Conservation (phyloP, 345 rosid species). For the Salix brachista region DNA sequence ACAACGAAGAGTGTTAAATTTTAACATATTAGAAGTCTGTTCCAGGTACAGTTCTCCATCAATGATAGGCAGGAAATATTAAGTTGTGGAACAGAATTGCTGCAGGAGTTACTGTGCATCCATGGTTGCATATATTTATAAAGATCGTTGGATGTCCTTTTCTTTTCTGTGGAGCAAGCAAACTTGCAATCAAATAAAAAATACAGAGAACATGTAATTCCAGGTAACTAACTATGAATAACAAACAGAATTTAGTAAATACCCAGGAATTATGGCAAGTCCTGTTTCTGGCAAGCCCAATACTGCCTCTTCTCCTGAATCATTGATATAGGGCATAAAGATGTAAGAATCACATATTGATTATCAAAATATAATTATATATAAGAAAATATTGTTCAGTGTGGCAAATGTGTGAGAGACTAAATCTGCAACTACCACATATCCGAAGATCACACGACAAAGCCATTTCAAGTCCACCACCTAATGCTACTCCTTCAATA, state of each 20-base stretch:
- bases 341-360: background rate
- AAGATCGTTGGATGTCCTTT: background rate
- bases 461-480: constrained; percentile 99
- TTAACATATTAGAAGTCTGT: background rate
- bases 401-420: background rate
- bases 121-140: background rate
- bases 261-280: constrained; percentile 96
- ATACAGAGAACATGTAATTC: background rate
- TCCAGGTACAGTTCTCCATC: background rate
- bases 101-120: background rate
- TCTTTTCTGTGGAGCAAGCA: background rate
- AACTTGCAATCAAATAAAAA: constrained; percentile 1
- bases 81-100: background rate
- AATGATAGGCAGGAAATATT: background rate
- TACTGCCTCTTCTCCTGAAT: constrained; percentile 68
- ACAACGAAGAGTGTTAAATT: background rate
- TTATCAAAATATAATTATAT: background rate
- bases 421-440: constrained; percentile 51
- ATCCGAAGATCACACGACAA: constrained; percentile 85
- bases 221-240: background rate
- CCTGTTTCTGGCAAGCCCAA: constrained; percentile 96
- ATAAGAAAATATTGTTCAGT: background rate
- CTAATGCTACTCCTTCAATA: constrained; percentile 86
- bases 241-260: constrained; percentile 5
- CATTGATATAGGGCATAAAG: background rate